Conservation (phyloP, 2,329 filamentous ascomycete genomes). For the Hypocreales sp. region DNA sequence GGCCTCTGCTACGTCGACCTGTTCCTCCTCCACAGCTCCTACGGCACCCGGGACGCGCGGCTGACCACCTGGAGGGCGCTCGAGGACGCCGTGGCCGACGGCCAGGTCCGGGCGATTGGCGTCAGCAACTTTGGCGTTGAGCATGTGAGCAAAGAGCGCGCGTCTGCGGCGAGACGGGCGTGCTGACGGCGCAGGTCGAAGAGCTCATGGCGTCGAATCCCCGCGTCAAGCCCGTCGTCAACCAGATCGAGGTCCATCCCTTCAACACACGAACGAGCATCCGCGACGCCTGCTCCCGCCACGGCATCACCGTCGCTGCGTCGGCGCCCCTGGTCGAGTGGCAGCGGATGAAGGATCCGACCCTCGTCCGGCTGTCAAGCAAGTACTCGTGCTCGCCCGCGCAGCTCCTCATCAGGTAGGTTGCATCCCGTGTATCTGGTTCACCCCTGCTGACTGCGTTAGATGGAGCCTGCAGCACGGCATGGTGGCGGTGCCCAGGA, state of each 20-base stretch:
- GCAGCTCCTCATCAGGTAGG: conserved; percentile 50
- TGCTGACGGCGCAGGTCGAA: conserved; percentile 32
- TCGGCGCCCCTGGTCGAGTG: conserved; percentile 66
- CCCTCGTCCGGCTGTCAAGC: conserved; percentile 42
- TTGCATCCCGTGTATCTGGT: neutral
- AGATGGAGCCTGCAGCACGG: conserved; percentile 66
- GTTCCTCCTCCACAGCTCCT: conserved; percentile 66
- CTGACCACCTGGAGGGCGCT: conserved; percentile 62
- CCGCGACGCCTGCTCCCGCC: conserved; percentile 45
- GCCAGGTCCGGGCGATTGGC: conserved; percentile 55
- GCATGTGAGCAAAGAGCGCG: conserved; percentile 37
- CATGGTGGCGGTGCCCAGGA: conserved; percentile 62
- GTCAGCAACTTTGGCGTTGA: conserved; percentile 67
- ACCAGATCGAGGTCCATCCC: conserved; percentile 71
- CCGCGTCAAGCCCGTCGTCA: conserved; percentile 49
- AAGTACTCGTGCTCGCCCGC: conserved; percentile 57
- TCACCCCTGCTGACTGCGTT: neutral
- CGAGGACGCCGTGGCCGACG: conserved; percentile 58
- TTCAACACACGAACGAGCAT: conserved; percentile 64
- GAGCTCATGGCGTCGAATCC: conserved; percentile 51
- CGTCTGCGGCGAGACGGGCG: neutral
- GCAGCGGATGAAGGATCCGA: conserved; percentile 52
- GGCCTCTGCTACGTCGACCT: conserved; percentile 64
- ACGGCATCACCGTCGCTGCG: conserved; percentile 59
- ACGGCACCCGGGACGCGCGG: conserved; percentile 53